Evolutionary conservation across 2,329 filamentous ascomycete genomes (phyloP).

Genomic region (Botrytis aclada): DNA sequence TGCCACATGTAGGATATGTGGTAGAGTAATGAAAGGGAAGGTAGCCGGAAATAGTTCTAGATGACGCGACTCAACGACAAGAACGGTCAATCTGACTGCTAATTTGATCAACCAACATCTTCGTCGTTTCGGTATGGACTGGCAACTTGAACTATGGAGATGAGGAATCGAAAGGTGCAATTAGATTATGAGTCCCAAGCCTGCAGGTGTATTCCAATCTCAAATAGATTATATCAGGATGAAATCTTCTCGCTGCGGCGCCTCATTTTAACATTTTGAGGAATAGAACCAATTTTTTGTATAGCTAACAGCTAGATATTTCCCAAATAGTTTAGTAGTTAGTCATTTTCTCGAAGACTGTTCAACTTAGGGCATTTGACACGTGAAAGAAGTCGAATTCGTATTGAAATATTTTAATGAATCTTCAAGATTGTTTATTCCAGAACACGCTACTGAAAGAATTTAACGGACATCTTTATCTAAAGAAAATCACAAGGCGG

Average conservation of each 20-base stretch:
- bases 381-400: neutral
- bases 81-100: too few relatives aligned
- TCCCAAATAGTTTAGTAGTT: neutral
- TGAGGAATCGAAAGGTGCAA: neutral
- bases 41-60: too few relatives aligned
- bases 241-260: fast-evolving
- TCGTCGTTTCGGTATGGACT: too few relatives aligned
- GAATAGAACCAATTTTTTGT: neutral
- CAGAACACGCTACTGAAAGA: neutral
- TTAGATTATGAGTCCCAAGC: neutral
- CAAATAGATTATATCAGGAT: neutral
- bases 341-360: too few relatives aligned
- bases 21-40: neutral
- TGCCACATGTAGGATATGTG: neutral
- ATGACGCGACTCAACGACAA: neutral
- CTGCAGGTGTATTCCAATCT: neutral
- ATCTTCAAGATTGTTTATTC: neutral
- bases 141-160: neutral
- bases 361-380: neutral
- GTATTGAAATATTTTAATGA: neutral
- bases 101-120: neutral
- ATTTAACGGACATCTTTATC: neutral
- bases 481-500: neutral
- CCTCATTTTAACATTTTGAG: fast-evolving
- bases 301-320: neutral